These are phyloP conservation scores for Geranium incanum DNA, from an alignment of 441 rosid genomes.

Conservation along the genomic window DNA sequence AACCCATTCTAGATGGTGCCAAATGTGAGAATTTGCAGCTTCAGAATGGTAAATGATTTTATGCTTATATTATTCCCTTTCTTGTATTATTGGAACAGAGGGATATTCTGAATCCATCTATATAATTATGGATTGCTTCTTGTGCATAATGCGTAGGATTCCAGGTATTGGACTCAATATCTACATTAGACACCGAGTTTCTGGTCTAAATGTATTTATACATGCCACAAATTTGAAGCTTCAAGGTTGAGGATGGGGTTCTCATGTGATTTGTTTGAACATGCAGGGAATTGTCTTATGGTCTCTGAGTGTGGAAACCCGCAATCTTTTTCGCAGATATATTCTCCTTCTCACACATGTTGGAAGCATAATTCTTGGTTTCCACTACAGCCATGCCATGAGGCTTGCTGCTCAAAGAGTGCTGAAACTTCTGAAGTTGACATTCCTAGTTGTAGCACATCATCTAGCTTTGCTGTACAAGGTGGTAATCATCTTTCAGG, in stretches of 20 bases:
- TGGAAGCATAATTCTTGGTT: slow-evolving; percentile 41
- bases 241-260: slow-evolving; percentile 24
- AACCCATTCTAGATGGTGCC: slow-evolving; percentile 27
- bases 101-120: not conserved
- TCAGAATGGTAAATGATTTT: slow-evolving; percentile 36
- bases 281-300: slow-evolving; percentile 8
- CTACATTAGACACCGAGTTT: slow-evolving; percentile 19
- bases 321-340: slow-evolving; percentile 25
- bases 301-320: slow-evolving; percentile 22
- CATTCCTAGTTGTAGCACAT: slow-evolving; percentile 38
- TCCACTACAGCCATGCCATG: slow-evolving; percentile 21
- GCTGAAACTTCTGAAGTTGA: slow-evolving; percentile 35
- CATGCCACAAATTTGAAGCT: slow-evolving; percentile 25
- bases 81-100: not conserved
- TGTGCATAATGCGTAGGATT: slow-evolving; percentile 29
- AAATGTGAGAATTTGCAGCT: slow-evolving; percentile 28
- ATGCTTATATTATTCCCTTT: not conserved
- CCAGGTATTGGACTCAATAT: slow-evolving; percentile 26
- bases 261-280: slow-evolving; percentile 25
- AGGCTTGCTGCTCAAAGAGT: slow-evolving; percentile 26
- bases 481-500: no score
- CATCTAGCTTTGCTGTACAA: slow-evolving; percentile 38
- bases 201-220: slow-evolving; percentile 10
- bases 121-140: slow-evolving; percentile 14
- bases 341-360: slow-evolving; percentile 31